Evolutionary conservation across 768 basidiomycete genomes (phyloP).

Genomic region (Mycena vulgaris): DNA sequence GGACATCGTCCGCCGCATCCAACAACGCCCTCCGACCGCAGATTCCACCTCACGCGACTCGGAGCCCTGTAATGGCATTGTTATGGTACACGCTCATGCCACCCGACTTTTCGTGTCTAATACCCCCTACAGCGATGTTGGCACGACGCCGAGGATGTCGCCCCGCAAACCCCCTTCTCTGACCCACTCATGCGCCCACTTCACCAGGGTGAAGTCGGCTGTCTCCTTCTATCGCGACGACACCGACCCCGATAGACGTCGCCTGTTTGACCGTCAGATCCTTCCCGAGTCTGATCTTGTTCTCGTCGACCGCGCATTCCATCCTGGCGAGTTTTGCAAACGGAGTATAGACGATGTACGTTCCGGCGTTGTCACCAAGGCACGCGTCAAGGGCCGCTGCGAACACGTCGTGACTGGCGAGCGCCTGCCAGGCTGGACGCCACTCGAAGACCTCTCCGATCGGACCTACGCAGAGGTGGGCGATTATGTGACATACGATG

Average conservation of each 20-base stretch:
- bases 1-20: conserved; percentile 72
- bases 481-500: conserved; percentile 85
- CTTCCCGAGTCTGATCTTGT: conserved; percentile 76
- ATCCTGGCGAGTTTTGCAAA: conserved; percentile 88
- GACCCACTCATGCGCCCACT: conserved; percentile 87
- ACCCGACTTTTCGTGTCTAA: background rate
- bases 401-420: conserved; percentile 82
- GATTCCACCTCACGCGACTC: conserved; percentile 13
- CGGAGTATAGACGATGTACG: conserved; percentile 79
- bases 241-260: conserved; percentile 49
- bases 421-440: conserved; percentile 74
- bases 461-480: conserved; percentile 78
- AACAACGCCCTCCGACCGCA: conserved; percentile 52
- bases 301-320: conserved; percentile 84
- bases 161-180: conserved; percentile 56
- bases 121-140: conserved; percentile 80
- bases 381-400: conserved; percentile 75
- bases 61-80: conserved; percentile 64
- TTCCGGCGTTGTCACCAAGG: conserved; percentile 81
- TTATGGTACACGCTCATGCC: conserved; percentile 66
- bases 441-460: conserved; percentile 69
- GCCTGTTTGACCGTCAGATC: conserved; percentile 72
- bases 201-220: conserved; percentile 84
- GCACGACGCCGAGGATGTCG: conserved; percentile 87
- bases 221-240: conserved; percentile 68